Conservation (phyloP, 202 grass and related monocot species). For the Zoysia matrella region DNA sequence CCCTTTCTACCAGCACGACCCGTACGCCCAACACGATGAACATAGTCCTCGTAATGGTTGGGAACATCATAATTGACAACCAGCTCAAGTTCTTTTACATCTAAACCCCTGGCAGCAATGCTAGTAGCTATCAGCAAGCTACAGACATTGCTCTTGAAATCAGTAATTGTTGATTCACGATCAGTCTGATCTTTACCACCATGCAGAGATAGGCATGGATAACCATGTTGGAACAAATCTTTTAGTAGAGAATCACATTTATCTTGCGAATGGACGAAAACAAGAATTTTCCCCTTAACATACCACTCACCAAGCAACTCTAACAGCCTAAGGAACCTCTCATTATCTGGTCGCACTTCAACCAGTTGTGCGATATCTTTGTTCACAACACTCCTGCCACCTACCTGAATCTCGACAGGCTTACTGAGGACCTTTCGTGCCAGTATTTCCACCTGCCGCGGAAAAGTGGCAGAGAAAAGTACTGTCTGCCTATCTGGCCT, state of each 20-base stretch:
- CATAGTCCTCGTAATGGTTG: conserved; percentile 99
- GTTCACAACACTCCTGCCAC: conserved; percentile 94
- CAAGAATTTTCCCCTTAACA: conserved; percentile 92
- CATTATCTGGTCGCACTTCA: conserved; percentile 81
- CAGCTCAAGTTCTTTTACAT: conserved; percentile 96
- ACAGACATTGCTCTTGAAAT: conserved; percentile 94
- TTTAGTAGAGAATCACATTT: conserved; percentile 95
- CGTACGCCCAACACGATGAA: conserved; percentile 94
- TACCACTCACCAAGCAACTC: conserved; percentile 94
- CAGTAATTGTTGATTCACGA: conserved; percentile 86
- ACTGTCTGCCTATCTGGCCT: conserved; percentile 89
- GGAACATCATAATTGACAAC: conserved; percentile 96
- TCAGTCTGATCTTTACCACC: conserved; percentile 96
- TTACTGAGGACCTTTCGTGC: conserved; percentile 89
- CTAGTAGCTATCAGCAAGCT: conserved; percentile 93
- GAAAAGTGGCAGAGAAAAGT: conserved; percentile 96
- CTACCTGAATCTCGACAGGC: conserved; percentile 90
- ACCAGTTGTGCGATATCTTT: conserved; percentile 91
- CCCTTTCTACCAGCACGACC: conserved; percentile 93
- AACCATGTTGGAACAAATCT: conserved; percentile 90
- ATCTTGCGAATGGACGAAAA: conserved; percentile 98
- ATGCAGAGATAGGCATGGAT: conserved; percentile 88
- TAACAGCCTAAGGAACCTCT: conserved; percentile 80
- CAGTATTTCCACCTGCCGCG: conserved; percentile 87
- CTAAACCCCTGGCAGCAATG: conserved; percentile 89